phyloP scores from a whole-genome alignment of 2,329 filamentous ascomycete genomes.

The Pseudogymnoascus sp. region DNA sequence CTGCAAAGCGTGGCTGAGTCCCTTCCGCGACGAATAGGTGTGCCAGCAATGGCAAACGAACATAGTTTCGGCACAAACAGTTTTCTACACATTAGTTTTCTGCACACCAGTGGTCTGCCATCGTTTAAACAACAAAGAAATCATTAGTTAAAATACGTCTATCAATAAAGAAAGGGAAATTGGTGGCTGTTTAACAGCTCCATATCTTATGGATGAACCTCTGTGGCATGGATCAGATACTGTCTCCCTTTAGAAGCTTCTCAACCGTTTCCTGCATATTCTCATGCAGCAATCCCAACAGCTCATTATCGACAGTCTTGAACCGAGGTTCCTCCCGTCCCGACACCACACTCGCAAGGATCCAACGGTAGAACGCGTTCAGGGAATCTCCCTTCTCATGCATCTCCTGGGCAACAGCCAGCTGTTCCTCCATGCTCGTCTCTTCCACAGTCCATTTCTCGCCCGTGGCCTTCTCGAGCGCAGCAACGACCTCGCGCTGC shows the following conservation, averaged over 20 bases:
- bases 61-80: no score
- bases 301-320: not conserved
- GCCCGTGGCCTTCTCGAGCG: constrained; percentile 27
- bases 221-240: not conserved
- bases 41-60: no score
- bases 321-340: not conserved
- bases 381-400: not conserved
- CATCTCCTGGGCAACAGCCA: not conserved
- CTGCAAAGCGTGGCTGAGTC: no score
- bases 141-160: not conserved
- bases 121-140: no score
- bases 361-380: not conserved
- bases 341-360: not conserved
- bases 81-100: no score
- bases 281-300: not conserved
- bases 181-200: not conserved
- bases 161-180: not conserved
- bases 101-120: no score
- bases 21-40: no score
- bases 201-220: not conserved
- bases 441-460: constrained; percentile 28
- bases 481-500: constrained; percentile 31
- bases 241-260: not conserved
- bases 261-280: not conserved
- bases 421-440: constrained; percentile 20